A percentile compares a stretch with the other conserved stretches of the same genome.
Evolutionary conservation across 129 eudicot genomes (phyloP).

Genomic region (Helianthus tuberosus): DNA sequence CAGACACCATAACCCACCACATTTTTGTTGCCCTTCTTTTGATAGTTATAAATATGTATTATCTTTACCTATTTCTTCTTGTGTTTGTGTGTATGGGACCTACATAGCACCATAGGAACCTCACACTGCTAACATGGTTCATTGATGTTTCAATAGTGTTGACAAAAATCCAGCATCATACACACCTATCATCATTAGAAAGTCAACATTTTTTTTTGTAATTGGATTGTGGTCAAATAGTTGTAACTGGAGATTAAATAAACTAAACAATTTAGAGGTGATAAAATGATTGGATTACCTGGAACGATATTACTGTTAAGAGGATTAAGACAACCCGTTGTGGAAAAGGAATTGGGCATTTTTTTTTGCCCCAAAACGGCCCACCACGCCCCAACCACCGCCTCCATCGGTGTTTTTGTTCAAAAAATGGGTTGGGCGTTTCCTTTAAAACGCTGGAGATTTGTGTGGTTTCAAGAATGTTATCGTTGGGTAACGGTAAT

Average conservation of each 20-base stretch:
- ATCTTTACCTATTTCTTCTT: neutral
- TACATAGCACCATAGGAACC: conserved; percentile 44
- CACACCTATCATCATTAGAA: conserved; percentile 30
- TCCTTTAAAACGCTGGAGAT: too few species aligned
- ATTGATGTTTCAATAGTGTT: conserved; percentile 55
- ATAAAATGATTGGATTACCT: neutral
- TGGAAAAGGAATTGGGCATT: too few species aligned
- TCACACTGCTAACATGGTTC: conserved; percentile 40
- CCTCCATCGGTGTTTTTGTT: too few species aligned
- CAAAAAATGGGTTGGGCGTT: too few species aligned
- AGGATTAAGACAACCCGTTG: too few species aligned
- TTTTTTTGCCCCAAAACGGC: too few species aligned
- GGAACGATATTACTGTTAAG: neutral
- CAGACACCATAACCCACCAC: conserved; percentile 18
- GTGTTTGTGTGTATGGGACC: conserved; percentile 26
- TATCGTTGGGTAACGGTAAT: too few species aligned
- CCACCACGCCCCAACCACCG: too few species aligned
- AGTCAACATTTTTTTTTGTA: neutral
- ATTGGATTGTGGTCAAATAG: neutral
- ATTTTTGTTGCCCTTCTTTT: conserved; percentile 14
- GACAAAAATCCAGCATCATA: conserved; percentile 49
- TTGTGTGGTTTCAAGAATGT: too few species aligned
- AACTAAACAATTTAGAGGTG: neutral
- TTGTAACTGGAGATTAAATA: neutral
- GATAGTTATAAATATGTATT: neutral